A percentile compares a stretch with the other conserved stretches of the same genome.
Evolutionary conservation across 768 basidiomycete genomes (phyloP).

Genomic region (Kwoniella botswanensis): DNA sequence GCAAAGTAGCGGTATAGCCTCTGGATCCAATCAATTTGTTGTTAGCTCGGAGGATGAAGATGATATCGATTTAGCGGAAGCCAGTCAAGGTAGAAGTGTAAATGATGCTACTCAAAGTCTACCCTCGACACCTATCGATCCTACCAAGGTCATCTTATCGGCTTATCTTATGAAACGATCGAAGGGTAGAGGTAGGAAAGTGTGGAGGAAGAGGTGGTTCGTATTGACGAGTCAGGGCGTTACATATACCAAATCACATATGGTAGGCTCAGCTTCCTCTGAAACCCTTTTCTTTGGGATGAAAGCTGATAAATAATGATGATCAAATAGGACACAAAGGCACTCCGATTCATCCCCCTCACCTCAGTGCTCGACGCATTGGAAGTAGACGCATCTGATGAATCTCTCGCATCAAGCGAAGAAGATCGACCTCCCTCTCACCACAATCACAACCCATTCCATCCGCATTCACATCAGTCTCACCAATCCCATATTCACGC

Average conservation of each 20-base stretch:
- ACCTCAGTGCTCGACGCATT: constrained; percentile 87
- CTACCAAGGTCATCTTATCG: constrained; percentile 77
- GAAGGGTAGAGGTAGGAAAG: constrained; percentile 87
- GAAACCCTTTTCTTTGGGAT: neutral
- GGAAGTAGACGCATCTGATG: constrained; percentile 68
- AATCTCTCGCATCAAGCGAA: constrained; percentile 37
- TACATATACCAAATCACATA: constrained; percentile 88
- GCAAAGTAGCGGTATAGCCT: neutral
- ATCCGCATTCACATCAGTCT: constrained; percentile 15
- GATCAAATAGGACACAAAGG: constrained; percentile 75
- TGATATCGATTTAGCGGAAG: constrained; percentile 17
- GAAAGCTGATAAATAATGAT: neutral
- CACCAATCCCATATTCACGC: neutral
- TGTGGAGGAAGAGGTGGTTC: constrained; percentile 98
- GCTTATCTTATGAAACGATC: constrained; percentile 87
- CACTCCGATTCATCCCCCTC: constrained; percentile 83
- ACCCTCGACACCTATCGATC: constrained; percentile 62
- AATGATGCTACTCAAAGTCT: constrained; percentile 1
- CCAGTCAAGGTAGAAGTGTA: neutral
- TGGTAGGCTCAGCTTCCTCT: constrained; percentile 67
- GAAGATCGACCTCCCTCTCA: constrained; percentile 47
- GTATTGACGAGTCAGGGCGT: constrained; percentile 85
- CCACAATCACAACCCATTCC: constrained; percentile 14
- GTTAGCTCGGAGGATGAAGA: constrained; percentile 24
- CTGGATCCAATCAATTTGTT: constrained; percentile 1